These are phyloP conservation scores for Fonsecaea multimorphosa DNA, from an alignment of 2,329 filamentous ascomycete genomes.

Conservation along the genomic window DNA sequence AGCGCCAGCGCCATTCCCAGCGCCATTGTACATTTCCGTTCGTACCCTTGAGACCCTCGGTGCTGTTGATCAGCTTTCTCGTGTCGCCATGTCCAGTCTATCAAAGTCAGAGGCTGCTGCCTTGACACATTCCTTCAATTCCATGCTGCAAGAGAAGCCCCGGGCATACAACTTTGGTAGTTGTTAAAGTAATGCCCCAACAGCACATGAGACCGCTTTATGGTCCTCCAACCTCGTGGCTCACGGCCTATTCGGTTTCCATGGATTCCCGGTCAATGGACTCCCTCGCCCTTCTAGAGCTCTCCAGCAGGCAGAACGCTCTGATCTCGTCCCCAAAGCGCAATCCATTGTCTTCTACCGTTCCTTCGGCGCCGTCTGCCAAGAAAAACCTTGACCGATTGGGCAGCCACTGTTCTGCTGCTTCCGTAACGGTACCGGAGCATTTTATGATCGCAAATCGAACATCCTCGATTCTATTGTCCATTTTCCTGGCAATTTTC, in stretches of 20 bases:
- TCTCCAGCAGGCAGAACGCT: slow-evolving; percentile 1
- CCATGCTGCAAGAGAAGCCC: not conserved
- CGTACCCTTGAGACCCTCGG: not conserved
- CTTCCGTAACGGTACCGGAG: not conserved
- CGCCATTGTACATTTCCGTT: not conserved
- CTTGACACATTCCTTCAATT: not conserved
- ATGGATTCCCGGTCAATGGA: too few species aligned
- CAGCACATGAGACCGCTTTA: not conserved
- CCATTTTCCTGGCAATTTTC: not conserved
- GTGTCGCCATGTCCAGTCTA: not conserved
- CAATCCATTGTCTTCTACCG: slow-evolving; percentile 21
- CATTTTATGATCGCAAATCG: slow-evolving; percentile 7
- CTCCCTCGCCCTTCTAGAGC: not conserved
- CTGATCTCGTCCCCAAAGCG: slow-evolving; percentile 3
- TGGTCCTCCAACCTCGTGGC: not conserved
- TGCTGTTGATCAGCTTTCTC: not conserved
- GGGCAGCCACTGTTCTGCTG: slow-evolving; percentile 8
- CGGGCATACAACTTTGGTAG: not conserved
- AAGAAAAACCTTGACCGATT: slow-evolving; percentile 17
- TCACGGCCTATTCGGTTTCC: not conserved
- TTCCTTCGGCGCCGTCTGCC: slow-evolving; percentile 7
- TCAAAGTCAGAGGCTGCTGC: not conserved
- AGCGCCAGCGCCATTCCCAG: not conserved
- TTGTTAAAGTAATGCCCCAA: not conserved
- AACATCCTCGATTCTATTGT: not conserved